Conservation (phyloP, 2,329 filamentous ascomycete genomes). For the Talaromyces rugulosus region DNA sequence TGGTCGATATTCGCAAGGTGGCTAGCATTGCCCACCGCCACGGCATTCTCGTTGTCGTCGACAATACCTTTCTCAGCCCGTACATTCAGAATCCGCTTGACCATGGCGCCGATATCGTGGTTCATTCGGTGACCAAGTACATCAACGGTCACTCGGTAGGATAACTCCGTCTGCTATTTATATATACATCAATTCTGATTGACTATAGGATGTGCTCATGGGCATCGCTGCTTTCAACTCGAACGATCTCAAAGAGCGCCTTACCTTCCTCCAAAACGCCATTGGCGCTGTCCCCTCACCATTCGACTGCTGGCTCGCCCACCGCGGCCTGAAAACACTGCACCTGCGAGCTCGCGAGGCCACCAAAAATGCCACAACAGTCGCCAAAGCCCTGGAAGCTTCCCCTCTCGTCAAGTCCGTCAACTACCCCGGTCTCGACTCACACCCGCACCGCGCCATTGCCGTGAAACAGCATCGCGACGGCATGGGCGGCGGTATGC, state of each 20-base stretch:
- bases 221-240: slow-evolving; percentile 94
- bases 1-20: slow-evolving; percentile 89
- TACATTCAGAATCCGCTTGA: slow-evolving; percentile 96
- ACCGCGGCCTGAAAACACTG: slow-evolving; percentile 93
- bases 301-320: slow-evolving; percentile 97
- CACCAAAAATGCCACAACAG: slow-evolving; percentile 70
- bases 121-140: slow-evolving; percentile 97
- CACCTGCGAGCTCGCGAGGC: slow-evolving; percentile 88
- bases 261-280: slow-evolving; percentile 93
- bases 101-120: slow-evolving; percentile 92
- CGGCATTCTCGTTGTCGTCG: slow-evolving; percentile 93
- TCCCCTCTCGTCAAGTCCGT: slow-evolving; percentile 81
- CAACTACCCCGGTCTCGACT: slow-evolving; percentile 90
- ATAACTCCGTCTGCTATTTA: neutral
- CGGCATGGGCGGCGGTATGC: slow-evolving; percentile 94
- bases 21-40: slow-evolving; percentile 77
- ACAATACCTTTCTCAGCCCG: slow-evolving; percentile 96
- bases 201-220: slow-evolving; percentile 79
- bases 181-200: neutral
- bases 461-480: slow-evolving; percentile 88
- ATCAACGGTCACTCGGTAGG: slow-evolving; percentile 83
- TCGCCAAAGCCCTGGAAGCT: slow-evolving; percentile 72
- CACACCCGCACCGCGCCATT: slow-evolving; percentile 80
- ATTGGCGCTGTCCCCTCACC: slow-evolving; percentile 91
- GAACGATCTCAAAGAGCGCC: slow-evolving; percentile 67